Base-by-base conservation (phyloP, 75 land plant species). In the Azolla pinnata region DNA sequence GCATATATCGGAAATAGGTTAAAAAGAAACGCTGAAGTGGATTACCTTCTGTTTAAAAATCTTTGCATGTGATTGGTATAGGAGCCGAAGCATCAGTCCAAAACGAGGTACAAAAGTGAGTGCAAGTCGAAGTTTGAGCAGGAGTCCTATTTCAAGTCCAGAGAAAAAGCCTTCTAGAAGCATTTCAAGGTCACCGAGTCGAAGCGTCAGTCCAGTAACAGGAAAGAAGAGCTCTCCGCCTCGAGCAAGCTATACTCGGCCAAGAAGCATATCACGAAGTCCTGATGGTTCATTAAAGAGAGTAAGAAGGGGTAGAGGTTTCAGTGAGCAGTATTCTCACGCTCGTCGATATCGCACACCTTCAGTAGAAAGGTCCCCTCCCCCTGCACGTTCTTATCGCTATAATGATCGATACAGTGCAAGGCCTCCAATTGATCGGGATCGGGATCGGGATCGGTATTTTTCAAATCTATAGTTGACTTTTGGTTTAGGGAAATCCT, bases 291-390 rank as follows among this genome's bases (percentile, higher is more conserved):
- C 88, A n/a, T 81, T 85, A 8, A 90, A 83, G 71, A 82, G 97
- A 21, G 75, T 92, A 17, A 74, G 97, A 40, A 78, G 88, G 66
- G 97, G 97, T 4, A 74, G 97, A 19, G 97, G 97, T 4, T 92
- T 92, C 61, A 92, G 89, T 62, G 66, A 85, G 68, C 75, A 74
- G 28, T 92, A 85, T 44, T 80, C 96, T 29, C 90, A 80, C 74
- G 97, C 96, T 2, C 81, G 97, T 4, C 61, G 81, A 20, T 92
- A 92, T 62, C 75, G 96, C 4, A 92, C 97, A 1, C 96, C 87
- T 1, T 83, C 90, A 47, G 81, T 83, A 20, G 96, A 83, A 9
- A 86, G 87, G 24, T 65, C 74, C 2, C 67, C 71, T 4, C 71
- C 73, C 32, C 62, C 71, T 12, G 57, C 77, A 32, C n/a, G n/a